phyloP scores from a whole-genome alignment of 768 basidiomycete species.

The Zangia roseola region DNA sequence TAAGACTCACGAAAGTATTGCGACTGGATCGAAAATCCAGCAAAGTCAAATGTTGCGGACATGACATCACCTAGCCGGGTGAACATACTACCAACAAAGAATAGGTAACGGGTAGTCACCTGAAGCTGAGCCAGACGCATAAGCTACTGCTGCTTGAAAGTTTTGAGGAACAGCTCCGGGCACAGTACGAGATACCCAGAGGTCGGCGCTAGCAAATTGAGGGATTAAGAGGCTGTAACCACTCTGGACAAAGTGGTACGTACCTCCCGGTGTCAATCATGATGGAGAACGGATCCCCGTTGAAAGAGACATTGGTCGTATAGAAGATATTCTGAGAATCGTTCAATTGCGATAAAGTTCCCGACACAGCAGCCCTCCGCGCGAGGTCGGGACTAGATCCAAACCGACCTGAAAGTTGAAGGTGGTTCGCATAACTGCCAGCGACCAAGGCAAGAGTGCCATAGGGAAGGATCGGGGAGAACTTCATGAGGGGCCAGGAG shows the following conservation, averaged over 20 bases:
- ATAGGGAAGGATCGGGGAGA: conserved; percentile 4
- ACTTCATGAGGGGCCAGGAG: conserved; percentile 10
- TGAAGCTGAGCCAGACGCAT: conserved; percentile 52
- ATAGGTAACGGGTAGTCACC: conserved; percentile 34
- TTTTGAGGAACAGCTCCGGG: conserved; percentile 39
- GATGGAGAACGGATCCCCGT: conserved; percentile 33
- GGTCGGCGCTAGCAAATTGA: conserved; percentile 51
- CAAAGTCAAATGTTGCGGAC: conserved; percentile 30
- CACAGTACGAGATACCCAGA: conserved; percentile 55
- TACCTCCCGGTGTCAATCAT: conserved; percentile 49
- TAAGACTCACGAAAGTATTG: conserved; percentile 28
- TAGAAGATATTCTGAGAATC: conserved; percentile 37
- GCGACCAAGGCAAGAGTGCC: conserved; percentile 7
- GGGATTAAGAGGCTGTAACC: neutral
- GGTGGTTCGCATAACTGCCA: conserved; percentile 8
- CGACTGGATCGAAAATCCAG: conserved; percentile 47
- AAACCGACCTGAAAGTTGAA: conserved; percentile 16
- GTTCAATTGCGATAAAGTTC: conserved; percentile 22
- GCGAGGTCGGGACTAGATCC: conserved; percentile 8
- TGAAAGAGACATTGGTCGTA: conserved; percentile 39
- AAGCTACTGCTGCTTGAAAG: conserved; percentile 40
- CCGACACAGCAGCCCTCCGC: conserved; percentile 30
- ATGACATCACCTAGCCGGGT: conserved; percentile 25
- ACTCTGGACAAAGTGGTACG: neutral
- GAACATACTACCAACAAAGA: neutral